A percentile compares a stretch with the other conserved stretches of the same genome.
phyloP scores from a whole-genome alignment of 1,139 yeast species.

The Saccharomycopsis crataegensis region DNA sequence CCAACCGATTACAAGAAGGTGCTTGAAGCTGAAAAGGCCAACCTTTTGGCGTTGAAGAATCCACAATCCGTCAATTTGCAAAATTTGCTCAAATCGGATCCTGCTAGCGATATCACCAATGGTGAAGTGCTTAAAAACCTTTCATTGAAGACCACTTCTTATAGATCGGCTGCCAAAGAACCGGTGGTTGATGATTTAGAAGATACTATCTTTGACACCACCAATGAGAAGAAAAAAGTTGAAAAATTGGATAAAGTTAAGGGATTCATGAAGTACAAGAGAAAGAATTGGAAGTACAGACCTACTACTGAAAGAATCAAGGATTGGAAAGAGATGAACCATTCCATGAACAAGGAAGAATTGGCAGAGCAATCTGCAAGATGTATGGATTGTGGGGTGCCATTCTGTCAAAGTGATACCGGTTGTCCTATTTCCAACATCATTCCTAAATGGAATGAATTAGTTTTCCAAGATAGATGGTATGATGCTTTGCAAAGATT shows the following conservation, averaged over 20 bases:
- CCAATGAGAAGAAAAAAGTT: conserved; percentile 46
- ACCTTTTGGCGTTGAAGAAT: conserved; percentile 36
- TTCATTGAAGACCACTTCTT: conserved; percentile 41
- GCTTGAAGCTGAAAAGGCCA: conserved; percentile 62
- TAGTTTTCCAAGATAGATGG: conserved; percentile 95
- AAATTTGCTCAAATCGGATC: conserved; percentile 67
- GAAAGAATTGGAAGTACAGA: conserved; percentile 84
- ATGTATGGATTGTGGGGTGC: conserved; percentile 99
- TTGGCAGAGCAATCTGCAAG: conserved; percentile 92
- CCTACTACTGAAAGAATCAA: conserved; percentile 64
- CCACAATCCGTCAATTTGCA: conserved; percentile 50
- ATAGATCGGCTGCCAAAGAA: conserved; percentile 44
- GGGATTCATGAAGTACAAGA: conserved; percentile 91
- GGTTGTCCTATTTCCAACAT: conserved; percentile 97
- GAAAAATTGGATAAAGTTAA: conserved; percentile 70
- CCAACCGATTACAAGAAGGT: conserved; percentile 91
- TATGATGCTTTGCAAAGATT: conserved; percentile 86
- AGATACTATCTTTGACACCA: conserved; percentile 71
- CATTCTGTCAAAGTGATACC: conserved; percentile 95
- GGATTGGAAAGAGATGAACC: conserved; percentile 91
- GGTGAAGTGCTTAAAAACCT: conserved; percentile 52
- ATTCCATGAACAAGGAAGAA: conserved; percentile 77
- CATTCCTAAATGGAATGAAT: conserved; percentile 97
- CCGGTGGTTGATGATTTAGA: conserved; percentile 87
- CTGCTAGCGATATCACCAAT: conserved; percentile 80